Evolutionary conservation across 768 basidiomycete genomes (phyloP).

Genomic region (Mycena olivaceomarginata): DNA sequence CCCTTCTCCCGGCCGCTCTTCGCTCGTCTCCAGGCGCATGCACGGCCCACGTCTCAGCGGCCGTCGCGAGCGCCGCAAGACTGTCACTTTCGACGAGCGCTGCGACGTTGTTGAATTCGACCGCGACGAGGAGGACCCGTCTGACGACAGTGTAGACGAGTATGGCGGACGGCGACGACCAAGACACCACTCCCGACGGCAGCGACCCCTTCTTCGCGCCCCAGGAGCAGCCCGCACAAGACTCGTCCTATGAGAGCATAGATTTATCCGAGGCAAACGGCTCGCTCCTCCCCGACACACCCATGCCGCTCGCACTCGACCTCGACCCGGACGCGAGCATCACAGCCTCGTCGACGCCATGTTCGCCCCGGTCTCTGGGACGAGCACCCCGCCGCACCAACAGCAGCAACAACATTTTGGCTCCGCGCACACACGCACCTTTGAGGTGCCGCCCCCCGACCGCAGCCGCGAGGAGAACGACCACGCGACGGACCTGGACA

Average conservation of each 20-base stretch:
- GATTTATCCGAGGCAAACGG: constrained; percentile 63
- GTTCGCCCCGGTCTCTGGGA: constrained; percentile 63
- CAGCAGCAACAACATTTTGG: constrained; percentile 47
- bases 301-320: constrained; percentile 57
- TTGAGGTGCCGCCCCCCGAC: constrained; percentile 22
- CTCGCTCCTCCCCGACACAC: constrained; percentile 53
- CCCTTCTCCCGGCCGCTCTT: constrained; percentile 77
- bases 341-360: constrained; percentile 83
- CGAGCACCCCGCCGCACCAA: constrained; percentile 65
- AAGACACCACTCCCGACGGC: constrained; percentile 58
- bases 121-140: constrained; percentile 66
- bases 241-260: constrained; percentile 66
- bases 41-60: constrained; percentile 84
- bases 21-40: constrained; percentile 82
- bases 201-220: constrained; percentile 69
- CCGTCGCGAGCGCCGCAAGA: constrained; percentile 78
- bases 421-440: constrained; percentile 35
- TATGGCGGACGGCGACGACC: constrained; percentile 59
- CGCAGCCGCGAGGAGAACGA: constrained; percentile 38
- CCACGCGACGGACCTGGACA: constrained; percentile 74
- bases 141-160: constrained; percentile 51
- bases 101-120: constrained; percentile 92
- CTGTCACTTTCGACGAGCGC: constrained; percentile 86
- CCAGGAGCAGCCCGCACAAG: constrained; percentile 50
- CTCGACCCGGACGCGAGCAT: constrained; percentile 76